Base-by-base conservation (phyloP, 768 basidiomycete species). In the Pleurotus eryngii region DNA sequence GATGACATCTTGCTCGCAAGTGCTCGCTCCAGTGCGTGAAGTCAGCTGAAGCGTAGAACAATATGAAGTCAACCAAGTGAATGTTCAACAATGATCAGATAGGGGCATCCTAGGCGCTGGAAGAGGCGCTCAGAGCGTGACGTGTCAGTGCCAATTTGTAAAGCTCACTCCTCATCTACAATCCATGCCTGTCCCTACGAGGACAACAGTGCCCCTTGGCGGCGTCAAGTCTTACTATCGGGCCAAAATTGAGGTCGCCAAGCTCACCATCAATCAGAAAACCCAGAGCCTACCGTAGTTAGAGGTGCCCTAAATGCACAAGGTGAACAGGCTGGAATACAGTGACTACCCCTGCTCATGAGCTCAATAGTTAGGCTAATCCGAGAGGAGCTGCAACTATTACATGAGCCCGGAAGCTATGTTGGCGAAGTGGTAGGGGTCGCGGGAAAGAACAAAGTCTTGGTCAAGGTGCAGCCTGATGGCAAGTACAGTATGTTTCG, bases 371-470 rank as follows among this genome's bases (percentile, higher is more conserved):
- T 99, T 26, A 80, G 96, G 46, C 72, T 98, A 7, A 77, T 98
- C 37, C 72, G 95, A 40, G 96, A 98, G 70, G 96, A 96, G 72
- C 76, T 98, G 3, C 94, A 95, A 65, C 77, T 95, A 11, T 77
- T 97, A 5, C 94, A 95, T 61, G 96, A 98, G 67, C 95, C 96
- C 0, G 96, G 95, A 24, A 92, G 90, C 68, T 98, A 98, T 74
- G 96, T 99, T 42, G 96, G 96, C 5, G 96, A 98, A 73, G 86
- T 98, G 9, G 89, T 98, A 63, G 98, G 96, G 74, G 89, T 97
- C 5, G 98, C 98, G 97, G 94, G 95, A 55, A 97, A 98, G 88
- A 98, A 87, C 72, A 97, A 97, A 74, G 95, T 98, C 14, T 75
- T 98, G 43, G 95, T 99, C 61, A 98, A 98, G 71, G 94, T 98